phyloP scores from a whole-genome alignment of 106 monocot genomes.

The Allium fistulosum region DNA sequence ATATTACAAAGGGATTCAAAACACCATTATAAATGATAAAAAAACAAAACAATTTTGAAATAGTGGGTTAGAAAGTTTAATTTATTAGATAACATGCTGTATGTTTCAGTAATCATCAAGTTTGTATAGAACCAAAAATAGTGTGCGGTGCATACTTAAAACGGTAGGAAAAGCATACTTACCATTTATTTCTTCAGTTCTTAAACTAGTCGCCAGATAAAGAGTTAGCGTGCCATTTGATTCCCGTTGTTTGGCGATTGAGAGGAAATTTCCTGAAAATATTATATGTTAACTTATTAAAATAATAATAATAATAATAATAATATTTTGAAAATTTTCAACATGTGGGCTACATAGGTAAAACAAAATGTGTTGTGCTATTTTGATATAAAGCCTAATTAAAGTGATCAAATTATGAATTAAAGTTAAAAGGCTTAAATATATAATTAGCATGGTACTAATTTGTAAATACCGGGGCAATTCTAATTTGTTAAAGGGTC shows the following conservation, averaged over 20 bases:
- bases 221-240: conserved; percentile 51
- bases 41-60: not conserved
- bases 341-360: too few species aligned
- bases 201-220: conserved; percentile 43
- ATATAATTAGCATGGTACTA: too few species aligned
- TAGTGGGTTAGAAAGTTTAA: not conserved
- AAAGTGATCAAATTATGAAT: too few species aligned
- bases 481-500: too few species aligned
- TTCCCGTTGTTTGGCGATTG: conserved; percentile 51
- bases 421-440: too few species aligned
- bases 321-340: too few species aligned
- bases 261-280: conserved; percentile 66
- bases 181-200: conserved; percentile 83
- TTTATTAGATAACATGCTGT: too few species aligned
- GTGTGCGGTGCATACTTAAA: not conserved
- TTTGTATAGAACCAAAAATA: not conserved
- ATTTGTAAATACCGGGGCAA: too few species aligned
- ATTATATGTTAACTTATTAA: too few species aligned
- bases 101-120: not conserved
- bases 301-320: too few species aligned
- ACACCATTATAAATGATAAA: not conserved
- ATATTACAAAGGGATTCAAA: not conserved
- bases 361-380: too few species aligned
- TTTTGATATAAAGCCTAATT: too few species aligned
- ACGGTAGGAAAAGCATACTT: not conserved